These are phyloP conservation scores for Erodium chrysanthum DNA, from an alignment of 441 rosid genomes.

Conservation along the genomic window DNA sequence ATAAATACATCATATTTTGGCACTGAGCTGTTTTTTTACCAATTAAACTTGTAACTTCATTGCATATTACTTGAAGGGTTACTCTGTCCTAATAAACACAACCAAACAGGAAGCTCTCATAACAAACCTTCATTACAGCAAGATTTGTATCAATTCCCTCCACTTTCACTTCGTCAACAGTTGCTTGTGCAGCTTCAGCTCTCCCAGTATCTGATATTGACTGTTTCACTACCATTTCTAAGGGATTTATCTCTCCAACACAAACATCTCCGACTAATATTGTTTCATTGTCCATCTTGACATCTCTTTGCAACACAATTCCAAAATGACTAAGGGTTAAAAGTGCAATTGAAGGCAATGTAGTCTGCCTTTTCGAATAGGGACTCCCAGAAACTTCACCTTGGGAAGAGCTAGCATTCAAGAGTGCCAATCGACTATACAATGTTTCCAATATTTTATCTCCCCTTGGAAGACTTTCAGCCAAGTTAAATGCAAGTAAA, in stretches of 20 bases:
- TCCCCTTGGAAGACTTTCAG: constrained; percentile 88
- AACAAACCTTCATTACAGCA: constrained; percentile 73
- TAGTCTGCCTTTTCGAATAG: constrained; percentile 37
- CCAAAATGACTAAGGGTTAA: constrained; percentile 55
- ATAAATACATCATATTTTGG: constrained; percentile 6
- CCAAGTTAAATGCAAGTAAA: constrained; percentile 67
- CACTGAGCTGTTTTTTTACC: background rate
- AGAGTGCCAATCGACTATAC: constrained; percentile 43
- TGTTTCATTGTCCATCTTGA: constrained; percentile 34
- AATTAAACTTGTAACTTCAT: constrained; percentile 5
- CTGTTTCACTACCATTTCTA: constrained; percentile 64
- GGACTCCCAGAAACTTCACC: constrained; percentile 28
- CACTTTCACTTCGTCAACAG: constrained; percentile 85
- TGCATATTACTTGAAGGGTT: constrained; percentile 5
- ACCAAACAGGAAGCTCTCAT: constrained; percentile 8
- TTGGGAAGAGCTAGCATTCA: constrained; percentile 28
- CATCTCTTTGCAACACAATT: constrained; percentile 36
- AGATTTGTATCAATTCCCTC: constrained; percentile 84
- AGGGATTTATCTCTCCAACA: constrained; percentile 70
- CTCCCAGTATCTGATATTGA: constrained; percentile 55
- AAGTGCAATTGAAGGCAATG: constrained; percentile 46
- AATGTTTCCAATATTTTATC: constrained; percentile 65
- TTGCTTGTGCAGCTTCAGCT: constrained; percentile 85
- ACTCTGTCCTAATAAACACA: constrained; percentile 10
- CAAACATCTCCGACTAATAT: constrained; percentile 47